A percentile compares a stretch with the other conserved stretches of the same genome.
Conservation (phyloP, 805 yeast genomes). For the Scheffersomyces coipomensis region DNA sequence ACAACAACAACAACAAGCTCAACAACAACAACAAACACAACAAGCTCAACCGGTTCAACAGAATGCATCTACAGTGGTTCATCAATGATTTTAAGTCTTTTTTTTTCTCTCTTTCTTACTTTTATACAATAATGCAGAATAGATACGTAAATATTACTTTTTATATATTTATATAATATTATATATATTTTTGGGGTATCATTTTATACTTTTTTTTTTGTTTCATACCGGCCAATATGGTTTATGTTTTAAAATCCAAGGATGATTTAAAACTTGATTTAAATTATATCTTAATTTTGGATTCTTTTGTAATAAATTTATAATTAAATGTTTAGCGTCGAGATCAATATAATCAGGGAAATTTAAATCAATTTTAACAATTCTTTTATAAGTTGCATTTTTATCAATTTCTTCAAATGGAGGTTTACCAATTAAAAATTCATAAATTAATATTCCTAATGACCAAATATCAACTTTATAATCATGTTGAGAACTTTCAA, state of each 20-base stretch:
- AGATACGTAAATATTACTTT: no score
- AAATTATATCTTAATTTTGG: conserved; percentile 67
- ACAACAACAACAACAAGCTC: conserved; percentile 16
- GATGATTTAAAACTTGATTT: conserved; percentile 65
- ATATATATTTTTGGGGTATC: no score
- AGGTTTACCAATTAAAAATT: conserved; percentile 82
- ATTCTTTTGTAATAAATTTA: conserved; percentile 58
- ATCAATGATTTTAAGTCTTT: no score
- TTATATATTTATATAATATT: no score
- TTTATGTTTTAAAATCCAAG: conserved; percentile 75
- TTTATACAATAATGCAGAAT: no score
- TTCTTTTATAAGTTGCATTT: conserved; percentile 76
- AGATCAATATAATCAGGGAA: conserved; percentile 69
- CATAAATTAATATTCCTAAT: conserved; percentile 82
- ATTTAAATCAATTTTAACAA: conserved; percentile 70
- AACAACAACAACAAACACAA: conserved; percentile 5
- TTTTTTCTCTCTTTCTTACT: no score
- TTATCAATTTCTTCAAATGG: conserved; percentile 87
- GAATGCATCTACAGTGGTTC: neutral
- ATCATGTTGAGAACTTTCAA: conserved; percentile 78
- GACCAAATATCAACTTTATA: conserved; percentile 89
- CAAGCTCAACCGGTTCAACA: neutral
- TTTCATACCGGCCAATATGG: conserved; percentile 51
- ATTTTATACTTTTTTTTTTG: no score
- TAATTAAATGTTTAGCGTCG: conserved; percentile 78